Evolutionary conservation across 2,329 filamentous ascomycete species (phyloP).

Genomic region (Cercospora brassicicola): DNA sequence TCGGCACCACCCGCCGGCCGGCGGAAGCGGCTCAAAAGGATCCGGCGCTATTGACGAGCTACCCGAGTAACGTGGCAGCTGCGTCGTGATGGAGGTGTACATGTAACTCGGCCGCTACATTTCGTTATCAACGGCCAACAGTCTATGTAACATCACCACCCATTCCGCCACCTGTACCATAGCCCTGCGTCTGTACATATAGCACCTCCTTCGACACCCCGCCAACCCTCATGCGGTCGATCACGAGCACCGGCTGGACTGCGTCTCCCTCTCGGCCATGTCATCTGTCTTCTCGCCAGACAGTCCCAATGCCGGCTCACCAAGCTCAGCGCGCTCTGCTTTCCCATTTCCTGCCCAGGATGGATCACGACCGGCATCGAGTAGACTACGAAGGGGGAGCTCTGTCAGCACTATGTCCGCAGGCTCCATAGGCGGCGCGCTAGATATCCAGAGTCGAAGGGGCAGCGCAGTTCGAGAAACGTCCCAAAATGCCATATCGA

Average conservation of each 20-base stretch:
- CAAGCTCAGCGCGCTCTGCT: slow-evolving; percentile 44
- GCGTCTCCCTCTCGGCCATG: slow-evolving; percentile 29
- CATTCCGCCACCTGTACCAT: neutral
- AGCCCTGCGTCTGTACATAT: slow-evolving; percentile 6
- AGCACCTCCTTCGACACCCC: neutral
- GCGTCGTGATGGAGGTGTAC: neutral
- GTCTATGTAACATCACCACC: neutral
- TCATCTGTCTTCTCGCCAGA: slow-evolving; percentile 46
- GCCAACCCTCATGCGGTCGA: slow-evolving; percentile 26
- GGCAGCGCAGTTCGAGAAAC: slow-evolving; percentile 66
- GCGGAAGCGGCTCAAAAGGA: neutral
- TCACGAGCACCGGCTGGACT: slow-evolving; percentile 14
- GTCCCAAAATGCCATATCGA: slow-evolving; percentile 93
- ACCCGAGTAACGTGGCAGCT: slow-evolving; percentile 8
- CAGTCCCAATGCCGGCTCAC: slow-evolving; percentile 49
- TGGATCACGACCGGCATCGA: slow-evolving; percentile 45
- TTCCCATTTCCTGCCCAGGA: slow-evolving; percentile 63
- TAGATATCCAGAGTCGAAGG: slow-evolving; percentile 67
- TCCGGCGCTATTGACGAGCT: slow-evolving; percentile 5
- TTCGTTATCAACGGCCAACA: neutral
- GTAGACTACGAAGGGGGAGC: slow-evolving; percentile 69
- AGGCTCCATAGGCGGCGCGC: slow-evolving; percentile 78
- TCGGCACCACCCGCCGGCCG: neutral
- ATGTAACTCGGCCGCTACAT: neutral
- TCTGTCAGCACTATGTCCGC: slow-evolving; percentile 73